Evolutionary conservation across 441 rosid genomes (phyloP).

Genomic region (Arabidopsis lyrata): DNA sequence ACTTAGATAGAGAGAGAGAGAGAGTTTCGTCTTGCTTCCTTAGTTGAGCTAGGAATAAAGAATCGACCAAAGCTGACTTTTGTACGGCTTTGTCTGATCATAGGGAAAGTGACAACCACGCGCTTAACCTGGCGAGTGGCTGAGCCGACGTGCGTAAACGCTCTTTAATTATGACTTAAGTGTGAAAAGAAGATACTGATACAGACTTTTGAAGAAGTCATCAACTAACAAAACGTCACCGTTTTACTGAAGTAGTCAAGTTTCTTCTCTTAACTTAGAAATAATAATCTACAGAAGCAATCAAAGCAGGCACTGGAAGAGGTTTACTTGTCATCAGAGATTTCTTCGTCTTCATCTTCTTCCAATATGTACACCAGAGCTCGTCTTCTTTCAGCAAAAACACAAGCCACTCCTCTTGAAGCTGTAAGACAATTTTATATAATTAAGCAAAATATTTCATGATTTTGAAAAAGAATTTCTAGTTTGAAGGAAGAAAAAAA

Average conservation of each 20-base stretch:
- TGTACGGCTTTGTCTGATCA: constrained; percentile 20
- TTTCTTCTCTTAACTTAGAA: constrained; percentile 7
- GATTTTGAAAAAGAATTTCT: not conserved
- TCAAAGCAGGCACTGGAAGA: not conserved
- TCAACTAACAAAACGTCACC: constrained; percentile 7
- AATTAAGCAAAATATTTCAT: not conserved
- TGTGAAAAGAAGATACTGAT: not conserved
- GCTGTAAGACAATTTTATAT: constrained; percentile 57
- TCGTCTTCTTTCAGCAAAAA: constrained; percentile 78
- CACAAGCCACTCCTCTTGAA: constrained; percentile 89
- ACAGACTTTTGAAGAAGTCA: not conserved
- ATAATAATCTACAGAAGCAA: constrained; percentile 12
- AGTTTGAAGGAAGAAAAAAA: not conserved
- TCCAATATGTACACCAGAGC: constrained; percentile 91
- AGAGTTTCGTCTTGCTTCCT: constrained; percentile 20
- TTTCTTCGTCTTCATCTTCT: constrained; percentile 81
- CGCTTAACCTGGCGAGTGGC: constrained; percentile 12
- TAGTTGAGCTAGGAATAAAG: constrained; percentile 31
- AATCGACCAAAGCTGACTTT: constrained; percentile 20
- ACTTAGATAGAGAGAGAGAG: constrained; percentile 13
- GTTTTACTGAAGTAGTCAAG: not conserved
- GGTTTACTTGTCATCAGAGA: constrained; percentile 62
- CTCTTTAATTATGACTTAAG: constrained; percentile 7
- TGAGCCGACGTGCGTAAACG: constrained; percentile 33
- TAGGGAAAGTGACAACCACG: constrained; percentile 11